Base-by-base conservation (phyloP, 768 basidiomycete species). In the Crucibulum laeve region DNA sequence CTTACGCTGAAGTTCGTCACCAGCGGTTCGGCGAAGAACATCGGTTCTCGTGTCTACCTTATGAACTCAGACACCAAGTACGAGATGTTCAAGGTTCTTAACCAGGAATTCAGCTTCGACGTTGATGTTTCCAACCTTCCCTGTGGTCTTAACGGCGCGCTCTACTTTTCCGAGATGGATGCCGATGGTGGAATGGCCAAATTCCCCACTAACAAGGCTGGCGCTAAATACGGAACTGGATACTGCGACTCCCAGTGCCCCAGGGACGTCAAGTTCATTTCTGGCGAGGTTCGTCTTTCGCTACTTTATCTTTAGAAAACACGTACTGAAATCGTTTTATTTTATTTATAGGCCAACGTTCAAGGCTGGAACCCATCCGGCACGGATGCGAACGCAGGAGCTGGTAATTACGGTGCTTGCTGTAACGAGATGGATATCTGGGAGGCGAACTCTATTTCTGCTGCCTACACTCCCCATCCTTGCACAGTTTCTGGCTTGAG, bases 41-140 rank as follows among this genome's bases (percentile, higher is more conserved):
- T 69, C 49, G 70, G 70, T 13, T 68, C 67, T 23, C 67, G 69
- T 40, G 60, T 69, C 47, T 81, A 80, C 67, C 69, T 81, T 57
- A 62, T 81, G 67, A 62, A 59, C 44, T 62, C 59, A 59, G 67
- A 69, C 42, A 58, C 62, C 50, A 50, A 57, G 30, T 81, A 81
- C 68, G 53, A 68, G 51, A 55, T 62, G 51, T 67, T 69, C 63
- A 61, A 67, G 51, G 58, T 77, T 47, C 57, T 69, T 45, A 79
- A 79, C 69, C 67, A 76, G 55, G 79, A 80, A 60, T 78, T 80
- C 65, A 69, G 74, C 44, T 79, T 80, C 64, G 76, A n/a, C n/a
- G n/a, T n/a, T n/a, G n/a, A n/a, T n/a, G n/a, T n/a, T n/a, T n/a
- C n/a, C n/a, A n/a, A n/a, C n/a, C n/a, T n/a, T n/a, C n/a, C n/a